Evolutionary conservation across 352 stramenopile species (phyloP), one percentile per base, ranked within the genome.

Genomic region (Phytophthora ohioensis): DNA sequence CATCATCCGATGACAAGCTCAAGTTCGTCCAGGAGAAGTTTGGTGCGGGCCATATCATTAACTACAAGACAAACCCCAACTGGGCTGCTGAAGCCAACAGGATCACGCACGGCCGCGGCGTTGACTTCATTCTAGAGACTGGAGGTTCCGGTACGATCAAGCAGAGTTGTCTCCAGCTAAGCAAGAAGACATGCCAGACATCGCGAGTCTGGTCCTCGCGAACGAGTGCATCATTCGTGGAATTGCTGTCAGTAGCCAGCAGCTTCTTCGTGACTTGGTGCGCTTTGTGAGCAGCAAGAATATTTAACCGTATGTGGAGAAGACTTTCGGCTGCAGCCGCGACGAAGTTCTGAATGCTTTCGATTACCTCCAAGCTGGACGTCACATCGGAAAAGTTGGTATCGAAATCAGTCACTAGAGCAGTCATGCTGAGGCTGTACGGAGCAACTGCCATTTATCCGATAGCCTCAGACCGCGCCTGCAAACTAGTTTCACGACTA

Each of bases 1-100:
- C 45, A 13, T 57, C 46, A 10, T 57, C 57, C 35, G 46, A 57
- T 34, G 45, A 57, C 5, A 57, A 57, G 27, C 57, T 56, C 15
- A 55, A 55, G 43, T 56, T 56, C 51, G 56, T 46, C 53, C 54
- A 62, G 39, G 55, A 52, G 12, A 62, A 52, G 30, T 52, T 52
- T 42, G 41, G 39, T 3, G 57, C 57, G 3, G 57, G 43, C 57
- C 57, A 57, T 46, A 46, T 57, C 8, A 56, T 62, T 39, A 62
- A 62, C 55, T 52, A 52, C 55, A 52, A 62, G 9, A 62, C 55
- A 8, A 30, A 53, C 7, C 30, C 41, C 30, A 41, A 62, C 13
- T 62, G 55, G 39, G 54, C 39, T 6, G 39, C 30, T 49, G 54
- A 32, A 32, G 39, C 39, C 13, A 62, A 53, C 21, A 27, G 52